A percentile compares a stretch with the other conserved stretches of the same genome.
phyloP scores from a whole-genome alignment of 495 filamentous ascomycete species.

The Xylaria acuta region DNA sequence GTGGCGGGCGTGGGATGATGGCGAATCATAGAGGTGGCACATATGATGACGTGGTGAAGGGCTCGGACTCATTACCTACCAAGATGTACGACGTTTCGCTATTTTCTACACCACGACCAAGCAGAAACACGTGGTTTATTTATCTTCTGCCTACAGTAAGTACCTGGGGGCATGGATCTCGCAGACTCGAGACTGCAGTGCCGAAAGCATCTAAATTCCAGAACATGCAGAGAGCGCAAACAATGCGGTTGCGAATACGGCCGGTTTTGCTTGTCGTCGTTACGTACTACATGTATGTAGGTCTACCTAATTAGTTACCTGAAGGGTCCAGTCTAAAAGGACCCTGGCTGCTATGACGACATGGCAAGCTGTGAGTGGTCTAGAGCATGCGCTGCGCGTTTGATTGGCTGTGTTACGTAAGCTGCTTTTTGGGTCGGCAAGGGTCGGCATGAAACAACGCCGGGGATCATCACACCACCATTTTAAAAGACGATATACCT shows the following conservation, averaged over 20 bases:
- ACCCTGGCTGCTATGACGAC: constrained; percentile 18
- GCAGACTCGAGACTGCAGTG: neutral
- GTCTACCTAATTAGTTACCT: neutral
- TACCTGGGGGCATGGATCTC: neutral
- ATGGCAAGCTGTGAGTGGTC: neutral
- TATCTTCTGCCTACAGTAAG: neutral
- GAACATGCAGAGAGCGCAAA: neutral
- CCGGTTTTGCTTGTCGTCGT: neutral
- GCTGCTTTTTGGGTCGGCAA: neutral
- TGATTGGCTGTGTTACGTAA: neutral
- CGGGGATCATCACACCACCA: neutral
- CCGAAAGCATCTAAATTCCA: neutral
- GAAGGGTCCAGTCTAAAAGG: neutral
- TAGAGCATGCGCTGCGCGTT: neutral
- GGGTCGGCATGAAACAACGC: constrained; percentile 7
- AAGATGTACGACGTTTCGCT: neutral
- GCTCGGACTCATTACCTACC: neutral
- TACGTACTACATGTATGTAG: neutral
- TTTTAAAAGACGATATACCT: neutral
- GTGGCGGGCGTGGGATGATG: neutral
- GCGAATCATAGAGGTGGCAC: neutral
- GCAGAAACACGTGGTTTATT: neutral
- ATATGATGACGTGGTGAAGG: constrained; percentile 14
- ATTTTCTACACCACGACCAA: neutral
- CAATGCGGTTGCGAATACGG: neutral